Conservation (phyloP, 2,329 filamentous ascomycete genomes). For the Colletotrichum sp. region DNA sequence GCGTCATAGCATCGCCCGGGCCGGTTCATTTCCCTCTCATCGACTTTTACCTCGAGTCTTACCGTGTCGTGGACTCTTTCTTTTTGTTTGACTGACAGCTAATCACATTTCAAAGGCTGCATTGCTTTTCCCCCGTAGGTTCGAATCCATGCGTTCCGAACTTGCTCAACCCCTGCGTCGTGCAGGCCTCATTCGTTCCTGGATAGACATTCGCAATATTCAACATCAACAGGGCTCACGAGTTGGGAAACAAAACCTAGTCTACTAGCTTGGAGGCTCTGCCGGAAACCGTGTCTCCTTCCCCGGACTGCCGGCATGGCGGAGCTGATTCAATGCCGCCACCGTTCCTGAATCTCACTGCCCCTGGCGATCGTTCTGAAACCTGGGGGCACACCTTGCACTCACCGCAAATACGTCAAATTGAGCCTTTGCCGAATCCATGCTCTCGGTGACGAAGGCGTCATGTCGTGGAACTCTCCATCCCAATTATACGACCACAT, state of each 20-base stretch:
- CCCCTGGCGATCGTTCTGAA: conserved; percentile 16
- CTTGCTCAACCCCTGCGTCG: neutral
- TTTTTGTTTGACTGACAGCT: neutral
- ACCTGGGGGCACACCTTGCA: neutral
- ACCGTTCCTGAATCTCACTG: neutral
- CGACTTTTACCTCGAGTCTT: neutral
- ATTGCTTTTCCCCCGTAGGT: neutral
- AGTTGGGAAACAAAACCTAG: neutral
- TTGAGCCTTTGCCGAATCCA: neutral
- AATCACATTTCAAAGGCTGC: neutral
- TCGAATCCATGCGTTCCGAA: neutral
- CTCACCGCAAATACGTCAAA: neutral
- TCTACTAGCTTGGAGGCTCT: conserved; percentile 9
- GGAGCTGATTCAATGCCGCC: neutral
- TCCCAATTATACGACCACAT: conserved; percentile 5
- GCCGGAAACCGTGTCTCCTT: conserved; percentile 11
- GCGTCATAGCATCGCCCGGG: neutral
- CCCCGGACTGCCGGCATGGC: conserved; percentile 10
- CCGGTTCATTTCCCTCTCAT: neutral
- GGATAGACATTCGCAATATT: neutral
- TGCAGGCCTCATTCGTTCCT: neutral
- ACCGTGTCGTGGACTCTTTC: neutral
- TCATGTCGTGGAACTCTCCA: neutral
- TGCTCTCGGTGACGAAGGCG: neutral
- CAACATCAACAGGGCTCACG: neutral